Evolutionary conservation across 768 basidiomycete genomes (phyloP).

Genomic region (Holtermanniella nyarrowii): DNA sequence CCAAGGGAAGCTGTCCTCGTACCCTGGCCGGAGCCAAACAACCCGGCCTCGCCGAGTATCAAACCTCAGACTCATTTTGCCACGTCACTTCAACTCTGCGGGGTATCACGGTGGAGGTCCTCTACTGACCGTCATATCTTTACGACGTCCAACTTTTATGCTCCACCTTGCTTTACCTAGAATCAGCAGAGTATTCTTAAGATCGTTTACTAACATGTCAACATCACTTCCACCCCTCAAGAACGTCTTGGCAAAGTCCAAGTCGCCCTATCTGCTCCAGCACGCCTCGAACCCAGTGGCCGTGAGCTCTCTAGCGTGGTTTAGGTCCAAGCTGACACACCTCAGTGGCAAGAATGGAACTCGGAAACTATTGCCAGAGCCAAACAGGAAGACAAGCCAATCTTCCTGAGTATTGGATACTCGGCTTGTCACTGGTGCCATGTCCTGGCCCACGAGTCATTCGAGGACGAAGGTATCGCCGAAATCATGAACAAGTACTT

Average conservation of each 20-base stretch:
- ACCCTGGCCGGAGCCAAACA: no score
- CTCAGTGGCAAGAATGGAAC: slow-evolving; percentile 36
- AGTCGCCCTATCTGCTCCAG: slow-evolving; percentile 31
- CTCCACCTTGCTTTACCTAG: no score
- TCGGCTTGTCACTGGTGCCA: slow-evolving; percentile 45
- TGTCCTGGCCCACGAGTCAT: slow-evolving; percentile 40
- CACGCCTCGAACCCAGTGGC: slow-evolving; percentile 34
- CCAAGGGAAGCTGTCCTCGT: no score
- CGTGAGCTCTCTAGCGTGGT: slow-evolving; percentile 6
- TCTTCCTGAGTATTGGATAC: slow-evolving; percentile 45
- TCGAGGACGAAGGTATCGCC: slow-evolving; percentile 42
- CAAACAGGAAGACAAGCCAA: slow-evolving; percentile 25
- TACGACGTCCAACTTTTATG: no score
- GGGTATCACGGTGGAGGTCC: no score
- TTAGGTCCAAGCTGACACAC: not conserved
- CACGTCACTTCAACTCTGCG: no score
- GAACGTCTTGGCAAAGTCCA: slow-evolving; percentile 26
- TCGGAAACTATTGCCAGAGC: slow-evolving; percentile 23
- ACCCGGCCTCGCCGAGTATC: no score
- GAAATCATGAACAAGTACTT: slow-evolving; percentile 44
- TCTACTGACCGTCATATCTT: no score
- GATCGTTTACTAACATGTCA: slow-evolving; percentile 11
- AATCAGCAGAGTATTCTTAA: no score
- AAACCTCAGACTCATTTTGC: no score
- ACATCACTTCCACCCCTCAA: slow-evolving; percentile 9